Conservation (phyloP, 2,329 filamentous ascomycete species). For the Lasiodiplodia gonubiensis region DNA sequence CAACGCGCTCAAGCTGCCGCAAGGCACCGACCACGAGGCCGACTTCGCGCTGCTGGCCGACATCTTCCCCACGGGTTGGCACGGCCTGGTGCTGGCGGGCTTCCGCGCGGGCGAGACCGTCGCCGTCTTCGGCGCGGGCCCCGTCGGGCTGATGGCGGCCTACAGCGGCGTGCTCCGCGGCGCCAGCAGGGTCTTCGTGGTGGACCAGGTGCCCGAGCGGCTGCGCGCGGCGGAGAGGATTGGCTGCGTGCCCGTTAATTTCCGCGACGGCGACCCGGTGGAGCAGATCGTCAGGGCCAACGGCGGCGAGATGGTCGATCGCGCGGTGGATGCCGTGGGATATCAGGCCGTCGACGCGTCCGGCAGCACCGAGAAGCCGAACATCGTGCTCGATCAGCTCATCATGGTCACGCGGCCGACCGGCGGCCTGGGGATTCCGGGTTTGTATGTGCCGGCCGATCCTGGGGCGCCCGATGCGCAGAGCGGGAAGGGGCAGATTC, state of each 20-base stretch:
- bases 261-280: slow-evolving; percentile 64
- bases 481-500: slow-evolving; percentile 66
- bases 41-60: slow-evolving; percentile 63
- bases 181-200: slow-evolving; percentile 65
- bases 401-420: slow-evolving; percentile 67
- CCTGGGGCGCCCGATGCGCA: slow-evolving; percentile 68
- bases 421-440: slow-evolving; percentile 67
- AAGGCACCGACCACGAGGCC: slow-evolving; percentile 65
- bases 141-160: slow-evolving; percentile 70
- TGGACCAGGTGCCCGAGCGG: slow-evolving; percentile 67
- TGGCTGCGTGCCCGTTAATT: slow-evolving; percentile 66
- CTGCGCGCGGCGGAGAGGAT: slow-evolving; percentile 66
- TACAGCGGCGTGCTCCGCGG: slow-evolving; percentile 67
- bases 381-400: slow-evolving; percentile 68
- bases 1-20: slow-evolving; percentile 66
- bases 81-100: slow-evolving; percentile 62
- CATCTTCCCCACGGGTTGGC: slow-evolving; percentile 56
- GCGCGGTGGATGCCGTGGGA: slow-evolving; percentile 69
- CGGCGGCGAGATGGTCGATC: slow-evolving; percentile 63
- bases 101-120: slow-evolving; percentile 67
- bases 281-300: slow-evolving; percentile 66
- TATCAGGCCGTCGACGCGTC: slow-evolving; percentile 66
- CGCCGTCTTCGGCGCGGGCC: slow-evolving; percentile 68
- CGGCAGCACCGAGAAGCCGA: slow-evolving; percentile 65
- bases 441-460: slow-evolving; percentile 60